Base-by-base conservation (phyloP, 495 filamentous ascomycete genomes). In the Trichoderma reesei region DNA sequence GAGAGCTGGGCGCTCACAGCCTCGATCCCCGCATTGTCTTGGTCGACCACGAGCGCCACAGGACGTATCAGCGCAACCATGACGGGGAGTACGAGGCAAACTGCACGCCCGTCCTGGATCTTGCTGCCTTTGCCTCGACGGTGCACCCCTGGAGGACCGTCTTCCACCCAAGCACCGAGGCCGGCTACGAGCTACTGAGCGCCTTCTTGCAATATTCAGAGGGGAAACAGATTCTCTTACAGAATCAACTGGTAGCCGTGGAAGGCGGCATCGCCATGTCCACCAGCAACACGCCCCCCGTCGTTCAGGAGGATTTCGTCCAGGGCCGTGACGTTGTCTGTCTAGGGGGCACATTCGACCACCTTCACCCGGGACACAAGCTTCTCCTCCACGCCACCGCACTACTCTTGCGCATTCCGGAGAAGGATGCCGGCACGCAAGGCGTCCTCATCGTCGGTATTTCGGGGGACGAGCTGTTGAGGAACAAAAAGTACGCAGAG, bases 281-380 rank as follows among this genome's bases (percentile, higher is more conserved):
- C 48, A 51, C 70, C 34, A 65, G 70, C 36, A 62, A 65, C 48
- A 11, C 62, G 20, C 59, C 42, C 26, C n/a, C 65, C 34, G 33
- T 61, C 2, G 34, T 65, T 2, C 41, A 68, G 33, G 54, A 67
- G 2, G 46, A 68, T 4, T 72, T 69, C 38, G 72, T 75, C 1
- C 54, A 59, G 3, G 66, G 69, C 14, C 73, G 79, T 62, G 62
- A 71, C 13, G 70, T 75, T 5, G 88, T 96, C 39, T 86, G 84
- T n/a, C 86, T 98, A 39, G 94, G 93, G 48, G 94, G 94, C 20
- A 98, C 94, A 4, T 98, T 98, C 72, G 94, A 98, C 74, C 90
- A 98, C 75, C 84, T 98, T 42, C 94, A 98, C 71, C 83, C 90
- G 36, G 94, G 94, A n/a, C 94, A 98, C 78, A 97, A 96, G 71